Conservation (phyloP, 2,329 filamentous ascomycete species). For the Fonsecaea monophora region DNA sequence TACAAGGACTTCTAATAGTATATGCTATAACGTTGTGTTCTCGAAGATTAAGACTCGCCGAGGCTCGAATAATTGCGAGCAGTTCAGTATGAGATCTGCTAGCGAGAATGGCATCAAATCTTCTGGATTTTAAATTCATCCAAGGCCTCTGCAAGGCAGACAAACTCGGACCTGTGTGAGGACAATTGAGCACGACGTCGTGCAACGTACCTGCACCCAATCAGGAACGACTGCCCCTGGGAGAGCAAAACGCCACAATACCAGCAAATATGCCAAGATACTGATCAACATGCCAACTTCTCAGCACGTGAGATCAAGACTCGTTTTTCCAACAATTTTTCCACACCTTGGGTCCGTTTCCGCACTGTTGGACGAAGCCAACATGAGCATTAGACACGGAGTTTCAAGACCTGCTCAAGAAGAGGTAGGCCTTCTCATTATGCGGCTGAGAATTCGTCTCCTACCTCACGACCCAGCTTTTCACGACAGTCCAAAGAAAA, state of each 20-base stretch:
- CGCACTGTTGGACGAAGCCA: too few species aligned
- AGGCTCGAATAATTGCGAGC: neutral
- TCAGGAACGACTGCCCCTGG: neutral
- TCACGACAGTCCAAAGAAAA: neutral
- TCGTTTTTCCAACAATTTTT: neutral
- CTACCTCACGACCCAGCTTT: neutral
- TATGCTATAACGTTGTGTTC: neutral
- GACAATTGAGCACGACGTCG: neutral
- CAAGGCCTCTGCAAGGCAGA: neutral
- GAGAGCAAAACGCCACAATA: neutral
- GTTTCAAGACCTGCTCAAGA: neutral
- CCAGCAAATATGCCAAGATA: neutral
- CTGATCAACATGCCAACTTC: neutral
- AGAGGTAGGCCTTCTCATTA: neutral
- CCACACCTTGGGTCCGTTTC: neutral
- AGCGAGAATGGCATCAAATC: neutral
- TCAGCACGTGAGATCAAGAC: neutral
- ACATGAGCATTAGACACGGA: neutral
- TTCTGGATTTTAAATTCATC: neutral
- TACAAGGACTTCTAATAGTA: neutral
- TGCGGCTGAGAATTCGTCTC: neutral
- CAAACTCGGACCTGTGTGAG: neutral
- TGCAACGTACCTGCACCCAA: neutral
- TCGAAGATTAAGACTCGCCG: neutral
- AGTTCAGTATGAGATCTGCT: neutral